A percentile compares a stretch with the other conserved stretches of the same genome.
phyloP scores from a whole-genome alignment of 495 filamentous ascomycete genomes.

The Stereocaulon alpinum region DNA sequence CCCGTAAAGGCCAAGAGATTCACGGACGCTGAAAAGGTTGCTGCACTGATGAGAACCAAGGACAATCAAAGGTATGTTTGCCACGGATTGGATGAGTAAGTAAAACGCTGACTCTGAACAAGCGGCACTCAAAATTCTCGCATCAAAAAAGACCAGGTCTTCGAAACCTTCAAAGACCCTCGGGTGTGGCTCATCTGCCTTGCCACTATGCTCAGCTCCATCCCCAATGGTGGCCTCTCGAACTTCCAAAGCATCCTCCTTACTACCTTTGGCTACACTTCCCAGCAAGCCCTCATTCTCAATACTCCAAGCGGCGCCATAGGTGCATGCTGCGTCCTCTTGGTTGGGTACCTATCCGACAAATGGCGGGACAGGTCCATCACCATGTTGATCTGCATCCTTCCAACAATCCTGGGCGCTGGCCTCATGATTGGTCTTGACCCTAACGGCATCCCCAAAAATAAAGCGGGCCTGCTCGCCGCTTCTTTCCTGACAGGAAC shows the following conservation, averaged over 20 bases:
- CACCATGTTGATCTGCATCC: slow-evolving; percentile 26
- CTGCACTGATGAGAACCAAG: slow-evolving; percentile 39
- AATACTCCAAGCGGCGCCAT: slow-evolving; percentile 26
- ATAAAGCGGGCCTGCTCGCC: slow-evolving; percentile 29
- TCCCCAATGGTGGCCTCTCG: slow-evolving; percentile 42
- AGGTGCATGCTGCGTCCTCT: slow-evolving; percentile 23
- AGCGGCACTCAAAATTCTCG: slow-evolving; percentile 28
- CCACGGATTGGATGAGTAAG: background rate
- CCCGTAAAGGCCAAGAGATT: slow-evolving; percentile 42
- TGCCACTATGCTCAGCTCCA: slow-evolving; percentile 37
- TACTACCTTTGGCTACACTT: slow-evolving; percentile 33
- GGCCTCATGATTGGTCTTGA: slow-evolving; percentile 32
- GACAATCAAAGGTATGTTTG: slow-evolving; percentile 32
- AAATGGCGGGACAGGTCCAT: slow-evolving; percentile 25
- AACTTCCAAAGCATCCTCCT: slow-evolving; percentile 41
- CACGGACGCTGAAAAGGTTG: slow-evolving; percentile 39
- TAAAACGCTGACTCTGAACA: background rate
- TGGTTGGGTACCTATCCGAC: slow-evolving; percentile 26
- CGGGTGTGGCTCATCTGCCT: slow-evolving; percentile 35
- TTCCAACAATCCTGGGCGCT: slow-evolving; percentile 29
- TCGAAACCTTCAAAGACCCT: slow-evolving; percentile 33
- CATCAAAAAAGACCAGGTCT: slow-evolving; percentile 28
- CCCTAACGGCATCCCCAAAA: slow-evolving; percentile 25
- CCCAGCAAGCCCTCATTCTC: slow-evolving; percentile 25
- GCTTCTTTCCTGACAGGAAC: slow-evolving; percentile 27